phyloP scores from a whole-genome alignment of 176 grass and related monocot genomes.

The Triticum urartu region DNA sequence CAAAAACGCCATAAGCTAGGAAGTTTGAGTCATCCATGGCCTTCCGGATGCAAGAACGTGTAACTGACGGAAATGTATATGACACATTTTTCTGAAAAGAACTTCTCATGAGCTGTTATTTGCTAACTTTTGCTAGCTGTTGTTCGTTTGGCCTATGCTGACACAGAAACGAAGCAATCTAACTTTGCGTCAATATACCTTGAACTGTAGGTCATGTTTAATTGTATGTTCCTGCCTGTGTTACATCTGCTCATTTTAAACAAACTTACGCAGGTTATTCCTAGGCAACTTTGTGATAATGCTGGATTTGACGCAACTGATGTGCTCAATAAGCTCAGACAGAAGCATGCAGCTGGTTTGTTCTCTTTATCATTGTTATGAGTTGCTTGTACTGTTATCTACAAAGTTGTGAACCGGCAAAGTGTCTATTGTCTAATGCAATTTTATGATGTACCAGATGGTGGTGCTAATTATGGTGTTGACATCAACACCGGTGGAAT shows the following conservation, averaged over 20 bases:
- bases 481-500: slow-evolving; percentile 96
- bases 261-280: slow-evolving; percentile 61
- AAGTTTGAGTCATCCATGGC: background rate
- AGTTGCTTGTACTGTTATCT: slow-evolving; percentile 1
- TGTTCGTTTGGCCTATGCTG: background rate
- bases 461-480: slow-evolving; percentile 93
- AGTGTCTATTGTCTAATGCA: slow-evolving; percentile 3
- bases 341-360: slow-evolving; percentile 90
- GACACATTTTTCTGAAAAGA: background rate
- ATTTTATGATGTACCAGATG: slow-evolving; percentile 46
- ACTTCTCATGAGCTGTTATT: background rate
- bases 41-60: background rate
- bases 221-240: background rate
- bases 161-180: background rate
- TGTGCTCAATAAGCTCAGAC: slow-evolving; percentile 88
- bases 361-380: slow-evolving; percentile 5
- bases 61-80: background rate
- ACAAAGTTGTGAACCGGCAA: background rate
- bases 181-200: background rate
- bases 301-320: slow-evolving; percentile 97
- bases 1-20: background rate
- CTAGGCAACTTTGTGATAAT: slow-evolving; percentile 94
- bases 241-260: slow-evolving; percentile 17
- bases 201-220: background rate
- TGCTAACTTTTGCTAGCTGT: background rate